phyloP scores from a whole-genome alignment of 129 eudicot genomes.

The Calendula officinalis region DNA sequence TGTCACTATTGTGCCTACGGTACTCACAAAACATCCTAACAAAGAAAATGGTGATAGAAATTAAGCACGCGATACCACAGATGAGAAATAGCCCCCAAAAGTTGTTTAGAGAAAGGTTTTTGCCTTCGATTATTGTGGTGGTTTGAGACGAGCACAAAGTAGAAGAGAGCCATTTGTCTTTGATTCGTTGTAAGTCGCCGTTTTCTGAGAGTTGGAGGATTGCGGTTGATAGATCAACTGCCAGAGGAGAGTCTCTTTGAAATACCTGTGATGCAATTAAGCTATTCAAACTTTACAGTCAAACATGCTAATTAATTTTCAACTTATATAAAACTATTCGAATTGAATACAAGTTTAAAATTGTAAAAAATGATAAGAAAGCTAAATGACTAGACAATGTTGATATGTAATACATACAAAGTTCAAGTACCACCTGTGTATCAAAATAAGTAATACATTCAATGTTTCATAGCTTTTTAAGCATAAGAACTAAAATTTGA shows the following conservation, averaged over 20 bases:
- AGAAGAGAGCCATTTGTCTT: slow-evolving; percentile 47
- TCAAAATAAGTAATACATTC: no score
- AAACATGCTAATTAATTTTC: no score
- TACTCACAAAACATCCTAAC: slow-evolving; percentile 43
- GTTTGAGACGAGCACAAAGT: slow-evolving; percentile 32
- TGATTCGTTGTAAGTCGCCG: slow-evolving; percentile 52
- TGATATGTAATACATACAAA: no score
- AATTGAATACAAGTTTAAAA: background rate
- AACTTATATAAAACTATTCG: no score
- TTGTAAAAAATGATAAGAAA: background rate
- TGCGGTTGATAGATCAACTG: slow-evolving; percentile 55
- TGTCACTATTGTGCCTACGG: slow-evolving; percentile 41
- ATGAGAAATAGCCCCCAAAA: slow-evolving; percentile 74
- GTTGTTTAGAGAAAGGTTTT: slow-evolving; percentile 50
- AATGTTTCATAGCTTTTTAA: no score
- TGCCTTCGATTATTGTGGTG: slow-evolving; percentile 31
- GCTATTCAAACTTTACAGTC: background rate
- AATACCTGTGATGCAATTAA: slow-evolving; percentile 39
- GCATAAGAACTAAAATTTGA: no score
- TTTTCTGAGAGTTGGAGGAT: slow-evolving; percentile 54
- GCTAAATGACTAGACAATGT: no score
- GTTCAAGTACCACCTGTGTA: no score
- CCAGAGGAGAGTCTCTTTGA: slow-evolving; percentile 56
- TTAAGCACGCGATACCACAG: slow-evolving; percentile 54
- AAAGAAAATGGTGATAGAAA: slow-evolving; percentile 38